Evolutionary conservation across 2,329 filamentous ascomycete genomes (phyloP).

Genomic region (Diplocarpon mali): DNA sequence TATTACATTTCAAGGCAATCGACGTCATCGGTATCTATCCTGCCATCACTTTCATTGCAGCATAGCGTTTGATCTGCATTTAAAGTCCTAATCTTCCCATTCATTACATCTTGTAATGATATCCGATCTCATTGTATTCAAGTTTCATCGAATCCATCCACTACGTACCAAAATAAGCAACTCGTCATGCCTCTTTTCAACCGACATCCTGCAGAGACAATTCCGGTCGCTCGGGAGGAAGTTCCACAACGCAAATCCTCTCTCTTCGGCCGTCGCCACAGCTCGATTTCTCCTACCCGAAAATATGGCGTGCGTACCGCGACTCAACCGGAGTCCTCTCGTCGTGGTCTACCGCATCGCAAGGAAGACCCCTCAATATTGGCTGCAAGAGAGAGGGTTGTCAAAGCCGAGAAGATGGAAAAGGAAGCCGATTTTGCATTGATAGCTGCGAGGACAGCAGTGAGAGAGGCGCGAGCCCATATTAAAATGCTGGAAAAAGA

Average conservation of each 20-base stretch:
- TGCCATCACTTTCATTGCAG: too few relatives aligned
- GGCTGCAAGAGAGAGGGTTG: constrained; percentile 49
- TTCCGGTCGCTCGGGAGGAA: not conserved
- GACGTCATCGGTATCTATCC: too few relatives aligned
- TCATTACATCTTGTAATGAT: too few relatives aligned
- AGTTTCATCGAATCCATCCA: too few relatives aligned
- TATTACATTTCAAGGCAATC: too few relatives aligned
- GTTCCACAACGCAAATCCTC: constrained; percentile 4
- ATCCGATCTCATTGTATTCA: too few relatives aligned
- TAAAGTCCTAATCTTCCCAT: too few relatives aligned
- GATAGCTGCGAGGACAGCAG: constrained; percentile 43
- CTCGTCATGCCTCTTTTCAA: too few relatives aligned
- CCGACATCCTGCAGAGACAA: too few relatives aligned
- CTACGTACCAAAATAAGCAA: too few relatives aligned
- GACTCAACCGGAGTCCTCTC: constrained; percentile 5
- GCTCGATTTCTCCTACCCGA: constrained; percentile 22
- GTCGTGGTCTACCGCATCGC: constrained; percentile 31
- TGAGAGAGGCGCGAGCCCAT: constrained; percentile 52
- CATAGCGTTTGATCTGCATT: too few relatives aligned
- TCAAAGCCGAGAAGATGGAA: constrained; percentile 52
- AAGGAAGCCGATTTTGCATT: constrained; percentile 54
- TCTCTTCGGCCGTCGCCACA: constrained; percentile 30
- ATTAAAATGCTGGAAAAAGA: constrained; percentile 53
- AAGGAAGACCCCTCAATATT: constrained; percentile 52
- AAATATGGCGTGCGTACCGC: constrained; percentile 8